phyloP scores from a whole-genome alignment of 306 rosid species.

The Cucumis cinereus region DNA sequence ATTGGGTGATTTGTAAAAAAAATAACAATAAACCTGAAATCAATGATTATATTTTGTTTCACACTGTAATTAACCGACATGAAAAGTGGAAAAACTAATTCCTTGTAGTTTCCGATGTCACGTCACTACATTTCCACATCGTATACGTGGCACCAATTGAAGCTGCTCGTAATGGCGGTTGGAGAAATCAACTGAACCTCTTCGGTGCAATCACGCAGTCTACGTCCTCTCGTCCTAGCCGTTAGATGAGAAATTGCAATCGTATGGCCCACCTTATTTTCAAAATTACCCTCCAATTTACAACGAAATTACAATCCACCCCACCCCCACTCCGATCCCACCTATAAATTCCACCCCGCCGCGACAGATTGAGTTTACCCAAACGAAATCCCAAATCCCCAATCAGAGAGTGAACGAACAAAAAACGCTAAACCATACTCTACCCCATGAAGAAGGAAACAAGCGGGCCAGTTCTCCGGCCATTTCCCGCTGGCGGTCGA shows the following conservation, averaged over 20 bases:
- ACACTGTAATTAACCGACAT: background rate
- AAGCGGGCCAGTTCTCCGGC: slow-evolving; percentile 69
- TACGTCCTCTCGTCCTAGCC: slow-evolving; percentile 2
- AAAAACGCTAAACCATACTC: slow-evolving; percentile 14
- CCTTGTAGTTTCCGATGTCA: background rate
- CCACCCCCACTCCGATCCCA: background rate
- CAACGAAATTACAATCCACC: background rate
- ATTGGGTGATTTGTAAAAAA: too few relatives aligned
- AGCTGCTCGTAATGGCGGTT: background rate
- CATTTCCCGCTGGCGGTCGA: slow-evolving; percentile 47
- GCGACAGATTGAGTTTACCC: background rate
- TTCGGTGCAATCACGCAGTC: background rate
- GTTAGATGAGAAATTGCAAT: background rate
- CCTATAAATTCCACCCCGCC: background rate
- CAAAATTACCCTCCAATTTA: background rate
- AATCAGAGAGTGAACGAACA: background rate
- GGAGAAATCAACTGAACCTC: background rate
- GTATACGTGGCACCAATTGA: background rate
- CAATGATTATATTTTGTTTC: too few relatives aligned
- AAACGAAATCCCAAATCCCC: background rate
- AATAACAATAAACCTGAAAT: too few relatives aligned
- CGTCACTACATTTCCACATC: background rate
- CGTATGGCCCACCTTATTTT: background rate
- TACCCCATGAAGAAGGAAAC: slow-evolving; percentile 17
- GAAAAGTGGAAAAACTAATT: background rate